Conservation (phyloP, 129 eudicot genomes). For the Flaveria robusta region DNA sequence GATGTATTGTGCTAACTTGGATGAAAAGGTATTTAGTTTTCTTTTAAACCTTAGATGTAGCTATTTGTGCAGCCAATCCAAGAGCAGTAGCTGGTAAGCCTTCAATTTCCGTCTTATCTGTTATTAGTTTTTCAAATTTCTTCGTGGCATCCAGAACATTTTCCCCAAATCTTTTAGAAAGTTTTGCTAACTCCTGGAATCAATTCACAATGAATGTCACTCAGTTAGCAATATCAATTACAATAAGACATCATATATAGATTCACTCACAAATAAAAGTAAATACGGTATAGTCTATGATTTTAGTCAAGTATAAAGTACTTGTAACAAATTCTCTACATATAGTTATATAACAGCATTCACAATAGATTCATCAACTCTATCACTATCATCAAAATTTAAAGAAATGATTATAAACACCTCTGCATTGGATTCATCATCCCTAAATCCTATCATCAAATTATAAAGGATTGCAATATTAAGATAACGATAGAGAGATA, state of each 20-base stretch:
- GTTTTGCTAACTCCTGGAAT: slow-evolving; percentile 77
- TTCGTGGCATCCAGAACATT: slow-evolving; percentile 90
- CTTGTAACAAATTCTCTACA: not conserved
- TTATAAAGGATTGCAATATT: not conserved
- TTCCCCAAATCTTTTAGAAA: slow-evolving; percentile 75
- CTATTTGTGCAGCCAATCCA: slow-evolving; percentile 88
- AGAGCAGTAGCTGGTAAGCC: slow-evolving; percentile 89
- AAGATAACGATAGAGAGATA: no score
- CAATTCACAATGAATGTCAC: not conserved
- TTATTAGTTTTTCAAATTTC: slow-evolving; percentile 80
- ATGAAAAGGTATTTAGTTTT: not conserved
- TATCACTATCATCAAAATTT: no score
- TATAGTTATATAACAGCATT: not conserved
- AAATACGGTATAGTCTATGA: not conserved
- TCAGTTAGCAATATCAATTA: slow-evolving; percentile 1
- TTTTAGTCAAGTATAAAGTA: not conserved
- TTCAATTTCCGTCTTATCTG: slow-evolving; percentile 75
- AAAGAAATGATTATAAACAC: no score
- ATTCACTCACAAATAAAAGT: not conserved
- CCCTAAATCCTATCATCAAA: no score
- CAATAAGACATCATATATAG: not conserved
- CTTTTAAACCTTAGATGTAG: slow-evolving; percentile 63
- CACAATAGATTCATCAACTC: no score
- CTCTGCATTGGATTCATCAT: no score
- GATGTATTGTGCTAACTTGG: not conserved